These are phyloP conservation scores for Ceratobasidium sp. DNA, from an alignment of 1,284 basidiomycete genomes.

Conservation along the genomic window DNA sequence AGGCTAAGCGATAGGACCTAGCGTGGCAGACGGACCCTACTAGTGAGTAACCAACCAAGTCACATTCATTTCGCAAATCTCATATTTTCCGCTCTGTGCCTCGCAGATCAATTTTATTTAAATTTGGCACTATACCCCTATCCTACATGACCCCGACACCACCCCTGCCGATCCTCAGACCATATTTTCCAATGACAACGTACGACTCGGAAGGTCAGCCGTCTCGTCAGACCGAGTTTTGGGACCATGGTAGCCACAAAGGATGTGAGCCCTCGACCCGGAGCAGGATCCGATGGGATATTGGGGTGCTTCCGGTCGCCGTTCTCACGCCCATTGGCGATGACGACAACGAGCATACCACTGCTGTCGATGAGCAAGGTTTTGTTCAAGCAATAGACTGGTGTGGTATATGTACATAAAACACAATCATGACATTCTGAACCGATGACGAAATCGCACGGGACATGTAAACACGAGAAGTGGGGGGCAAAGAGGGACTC, in stretches of 20 bases:
- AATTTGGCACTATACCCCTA: background rate
- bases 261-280: constrained; percentile 30
- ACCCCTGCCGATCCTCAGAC: background rate
- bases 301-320: constrained; percentile 16
- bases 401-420: constrained; percentile 17
- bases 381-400: too few species aligned
- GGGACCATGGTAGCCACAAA: constrained; percentile 14
- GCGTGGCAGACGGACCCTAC: background rate
- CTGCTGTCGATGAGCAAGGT: background rate
- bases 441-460: background rate
- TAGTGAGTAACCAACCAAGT: constrained; percentile 3
- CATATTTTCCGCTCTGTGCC: background rate
- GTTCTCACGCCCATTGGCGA: constrained; percentile 23
- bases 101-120: background rate
- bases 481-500: too few species aligned
- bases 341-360: background rate
- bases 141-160: background rate
- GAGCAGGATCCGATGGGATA: constrained; percentile 27
- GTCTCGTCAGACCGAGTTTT: constrained; percentile 1
- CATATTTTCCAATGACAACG: background rate
- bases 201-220: background rate
- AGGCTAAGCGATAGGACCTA: background rate
- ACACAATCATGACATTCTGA: background rate
- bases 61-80: background rate
- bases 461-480: background rate